Base-by-base conservation (phyloP, 2,329 filamentous ascomycete genomes). In the Hymenoscyphus occultus region DNA sequence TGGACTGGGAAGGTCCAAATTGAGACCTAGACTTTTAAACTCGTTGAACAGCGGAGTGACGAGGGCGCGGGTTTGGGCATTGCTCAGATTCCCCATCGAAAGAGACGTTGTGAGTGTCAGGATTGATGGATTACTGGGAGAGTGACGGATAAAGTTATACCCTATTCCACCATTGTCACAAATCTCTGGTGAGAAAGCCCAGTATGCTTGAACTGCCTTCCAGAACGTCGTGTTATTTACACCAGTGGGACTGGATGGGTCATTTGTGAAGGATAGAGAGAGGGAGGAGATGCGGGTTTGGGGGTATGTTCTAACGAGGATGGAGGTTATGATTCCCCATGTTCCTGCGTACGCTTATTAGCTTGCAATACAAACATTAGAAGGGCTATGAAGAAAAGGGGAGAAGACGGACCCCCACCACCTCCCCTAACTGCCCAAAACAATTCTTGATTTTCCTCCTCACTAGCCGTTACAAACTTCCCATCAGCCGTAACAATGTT, bases 241-340 rank as follows among this genome's bases (percentile, higher is more conserved):
- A 12, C 48, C 48, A 0, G 5, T 22, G 14, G 45, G 2, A 3
- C 13, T 32, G 1, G 42, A 3, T 1, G 22, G 28, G 9, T 22
- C 75, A 2, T 85, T 74, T 1, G 82, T 76, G n/a, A 80, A 81
- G 32, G 76, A 73, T 0, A 78, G 73, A 5, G 76, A 72, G 10
- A 72, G 54, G 14, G 60, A 54, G 22, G 59, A 65, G 1, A 77
- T 75, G 0, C 74, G 74, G 0, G 72, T 72, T 2, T 78, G 80
- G 0, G 80, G 78, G 69, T 85, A 78, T 0, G 83, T 81, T 65
- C 82, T 81, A 13, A 84, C 72, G 0, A 84, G 87, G 56, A 87
- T 76, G 0, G 83, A 85, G 1, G 63, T 68, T 4, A 67, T 59
- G 9, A 67, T 45, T 45, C 67, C 69, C 31, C 61, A 69, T 14